These are phyloP conservation scores for Cladophialophora chaetospira DNA, from an alignment of 2,329 filamentous ascomycete genomes.

Conservation along the genomic window DNA sequence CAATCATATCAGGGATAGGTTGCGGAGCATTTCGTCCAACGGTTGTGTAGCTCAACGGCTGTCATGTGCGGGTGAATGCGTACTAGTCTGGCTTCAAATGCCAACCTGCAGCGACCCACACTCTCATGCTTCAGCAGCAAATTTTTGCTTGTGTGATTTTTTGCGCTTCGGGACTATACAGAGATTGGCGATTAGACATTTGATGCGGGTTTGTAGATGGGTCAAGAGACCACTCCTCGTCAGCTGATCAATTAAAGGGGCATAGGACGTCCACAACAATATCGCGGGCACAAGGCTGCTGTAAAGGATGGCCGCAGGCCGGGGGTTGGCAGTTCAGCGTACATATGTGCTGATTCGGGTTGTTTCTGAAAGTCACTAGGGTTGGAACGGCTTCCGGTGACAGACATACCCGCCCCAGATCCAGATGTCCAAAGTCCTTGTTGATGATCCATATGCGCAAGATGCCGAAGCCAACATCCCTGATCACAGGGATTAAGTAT, in stretches of 20 bases:
- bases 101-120: conserved; percentile 28
- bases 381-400: neutral
- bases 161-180: conserved; percentile 14
- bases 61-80: conserved; percentile 22
- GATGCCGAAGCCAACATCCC: neutral
- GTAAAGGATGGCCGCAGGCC: neutral
- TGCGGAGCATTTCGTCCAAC: conserved; percentile 23
- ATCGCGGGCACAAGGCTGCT: neutral
- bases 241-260: neutral
- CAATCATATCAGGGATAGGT: conserved; percentile 18
- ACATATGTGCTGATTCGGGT: neutral
- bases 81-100: conserved; percentile 25
- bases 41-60: conserved; percentile 24
- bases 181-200: conserved; percentile 13
- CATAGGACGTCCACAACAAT: neutral
- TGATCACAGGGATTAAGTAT: neutral
- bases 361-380: neutral
- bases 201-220: conserved; percentile 3
- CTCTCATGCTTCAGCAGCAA: conserved; percentile 11
- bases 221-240: neutral
- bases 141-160: conserved; percentile 20
- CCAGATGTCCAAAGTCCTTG: neutral
- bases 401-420: neutral
- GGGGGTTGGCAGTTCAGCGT: too few species aligned
- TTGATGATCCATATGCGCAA: neutral